A percentile compares a stretch with the other conserved stretches of the same genome.
Evolutionary conservation across 2,329 filamentous ascomycete genomes (phyloP).

Genomic region (Acarospora socialis): DNA sequence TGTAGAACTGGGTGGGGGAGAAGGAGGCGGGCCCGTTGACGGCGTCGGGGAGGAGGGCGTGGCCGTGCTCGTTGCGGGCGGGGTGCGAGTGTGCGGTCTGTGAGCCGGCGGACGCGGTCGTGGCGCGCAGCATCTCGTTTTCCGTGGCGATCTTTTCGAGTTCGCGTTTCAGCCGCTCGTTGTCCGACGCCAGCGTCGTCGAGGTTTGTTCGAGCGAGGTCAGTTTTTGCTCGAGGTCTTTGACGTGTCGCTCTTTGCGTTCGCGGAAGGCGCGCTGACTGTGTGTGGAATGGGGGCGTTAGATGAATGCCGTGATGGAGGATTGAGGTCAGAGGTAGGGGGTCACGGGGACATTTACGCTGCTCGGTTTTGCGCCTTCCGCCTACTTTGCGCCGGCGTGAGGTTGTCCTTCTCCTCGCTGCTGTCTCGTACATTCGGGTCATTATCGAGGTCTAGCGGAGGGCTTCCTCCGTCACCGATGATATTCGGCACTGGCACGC

Average conservation of each 20-base stretch:
- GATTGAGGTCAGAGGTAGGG: constrained; percentile 2
- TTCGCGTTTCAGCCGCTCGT: constrained; percentile 72
- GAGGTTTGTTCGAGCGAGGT: constrained; percentile 61
- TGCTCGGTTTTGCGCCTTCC: constrained; percentile 59
- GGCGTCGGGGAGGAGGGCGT: constrained; percentile 17
- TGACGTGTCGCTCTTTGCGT: constrained; percentile 86
- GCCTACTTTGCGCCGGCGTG: constrained; percentile 42
- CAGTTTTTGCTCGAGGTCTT: constrained; percentile 80
- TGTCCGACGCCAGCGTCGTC: constrained; percentile 60
- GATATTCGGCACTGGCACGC: constrained; percentile 4
- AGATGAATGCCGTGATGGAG: constrained; percentile 2
- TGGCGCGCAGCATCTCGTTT: constrained; percentile 83
- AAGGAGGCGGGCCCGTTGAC: constrained; percentile 57
- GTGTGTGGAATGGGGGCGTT: constrained; percentile 1
- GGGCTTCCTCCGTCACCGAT: not conserved
- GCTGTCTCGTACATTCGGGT: constrained; percentile 25
- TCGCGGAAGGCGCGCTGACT: constrained; percentile 95
- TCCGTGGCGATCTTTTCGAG: constrained; percentile 75
- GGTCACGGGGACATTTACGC: constrained; percentile 39
- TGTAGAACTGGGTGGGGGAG: constrained; percentile 58
- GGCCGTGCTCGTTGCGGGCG: constrained; percentile 12
- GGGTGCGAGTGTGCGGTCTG: constrained; percentile 27
- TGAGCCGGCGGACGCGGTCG: constrained; percentile 36
- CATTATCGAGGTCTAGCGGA: not conserved
- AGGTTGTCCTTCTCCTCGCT: constrained; percentile 40